phyloP scores from a whole-genome alignment of 225 moss, liverwort and hornwort genomes.

The Marchantia paleacea region DNA sequence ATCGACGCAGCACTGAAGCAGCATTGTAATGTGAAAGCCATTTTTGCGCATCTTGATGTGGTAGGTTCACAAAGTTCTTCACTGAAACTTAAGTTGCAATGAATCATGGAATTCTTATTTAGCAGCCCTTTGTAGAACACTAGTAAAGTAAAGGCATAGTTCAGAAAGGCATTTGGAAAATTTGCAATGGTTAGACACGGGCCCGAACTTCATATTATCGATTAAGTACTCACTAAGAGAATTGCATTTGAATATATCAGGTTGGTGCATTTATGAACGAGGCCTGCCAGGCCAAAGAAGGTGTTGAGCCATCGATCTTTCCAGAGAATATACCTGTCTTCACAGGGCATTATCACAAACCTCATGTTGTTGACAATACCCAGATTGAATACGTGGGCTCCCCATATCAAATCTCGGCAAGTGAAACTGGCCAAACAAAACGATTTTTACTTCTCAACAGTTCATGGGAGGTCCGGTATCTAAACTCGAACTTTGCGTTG shows the following conservation, averaged over 20 bases:
- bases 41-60: slow-evolving; percentile 92
- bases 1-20: slow-evolving; percentile 70
- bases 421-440: slow-evolving; percentile 71
- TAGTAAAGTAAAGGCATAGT: neutral
- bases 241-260: slow-evolving; percentile 32
- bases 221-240: neutral
- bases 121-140: too few species aligned
- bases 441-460: slow-evolving; percentile 77
- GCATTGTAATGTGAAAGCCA: slow-evolving; percentile 60
- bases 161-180: too few species aligned
- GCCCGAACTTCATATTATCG: too few species aligned
- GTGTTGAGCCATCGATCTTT: slow-evolving; percentile 79
- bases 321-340: slow-evolving; percentile 73
- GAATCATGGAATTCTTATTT: neutral
- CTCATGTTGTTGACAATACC: slow-evolving; percentile 83
- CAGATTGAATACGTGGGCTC: slow-evolving; percentile 95
- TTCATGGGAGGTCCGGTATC: slow-evolving; percentile 63
- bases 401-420: slow-evolving; percentile 86
- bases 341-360: slow-evolving; percentile 97
- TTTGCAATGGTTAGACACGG: too few species aligned
- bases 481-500: neutral
- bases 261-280: slow-evolving; percentile 95
- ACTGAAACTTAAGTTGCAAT: neutral
- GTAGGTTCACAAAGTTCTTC: slow-evolving; percentile 33
- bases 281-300: slow-evolving; percentile 86